Conservation (phyloP, 345 rosid genomes). For the Mercurialis annua region DNA sequence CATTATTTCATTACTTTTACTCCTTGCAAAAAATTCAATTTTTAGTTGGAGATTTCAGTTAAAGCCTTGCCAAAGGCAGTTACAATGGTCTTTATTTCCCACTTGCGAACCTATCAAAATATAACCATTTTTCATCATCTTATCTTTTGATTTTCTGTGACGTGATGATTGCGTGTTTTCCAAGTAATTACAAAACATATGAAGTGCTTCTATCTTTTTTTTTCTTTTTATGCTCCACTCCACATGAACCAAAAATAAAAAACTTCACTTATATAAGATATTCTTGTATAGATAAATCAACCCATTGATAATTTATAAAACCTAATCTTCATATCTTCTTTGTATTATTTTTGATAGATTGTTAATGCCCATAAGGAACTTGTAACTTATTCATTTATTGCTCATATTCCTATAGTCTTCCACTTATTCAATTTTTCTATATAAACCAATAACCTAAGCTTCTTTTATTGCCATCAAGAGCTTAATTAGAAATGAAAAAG, state of each 20-base stretch:
- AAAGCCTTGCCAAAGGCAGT: slow-evolving; percentile 25
- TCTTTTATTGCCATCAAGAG: slow-evolving; percentile 8
- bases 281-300: slow-evolving; percentile 17
- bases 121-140: slow-evolving; percentile 13
- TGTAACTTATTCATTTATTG: slow-evolving; percentile 37
- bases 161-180: slow-evolving; percentile 27
- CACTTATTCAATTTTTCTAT: slow-evolving; percentile 26
- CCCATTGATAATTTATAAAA: slow-evolving; percentile 7
- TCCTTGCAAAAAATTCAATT: background rate
- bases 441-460: slow-evolving; percentile 14
- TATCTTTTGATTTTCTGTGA: background rate
- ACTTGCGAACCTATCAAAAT: slow-evolving; percentile 20
- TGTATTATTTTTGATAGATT: slow-evolving; percentile 4
- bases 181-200: slow-evolving; percentile 14
- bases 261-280: background rate
- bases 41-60: slow-evolving; percentile 13
- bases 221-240: background rate
- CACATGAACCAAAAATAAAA: background rate
- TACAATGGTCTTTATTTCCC: slow-evolving; percentile 14
- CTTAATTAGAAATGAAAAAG: slow-evolving; percentile 21
- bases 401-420: slow-evolving; percentile 12
- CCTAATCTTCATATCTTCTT: slow-evolving; percentile 13
- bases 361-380: slow-evolving; percentile 47
- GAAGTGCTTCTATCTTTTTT: background rate
- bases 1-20: background rate